These are phyloP conservation scores for Adenanthera pavonina DNA, from an alignment of 306 rosid species.

Conservation along the genomic window DNA sequence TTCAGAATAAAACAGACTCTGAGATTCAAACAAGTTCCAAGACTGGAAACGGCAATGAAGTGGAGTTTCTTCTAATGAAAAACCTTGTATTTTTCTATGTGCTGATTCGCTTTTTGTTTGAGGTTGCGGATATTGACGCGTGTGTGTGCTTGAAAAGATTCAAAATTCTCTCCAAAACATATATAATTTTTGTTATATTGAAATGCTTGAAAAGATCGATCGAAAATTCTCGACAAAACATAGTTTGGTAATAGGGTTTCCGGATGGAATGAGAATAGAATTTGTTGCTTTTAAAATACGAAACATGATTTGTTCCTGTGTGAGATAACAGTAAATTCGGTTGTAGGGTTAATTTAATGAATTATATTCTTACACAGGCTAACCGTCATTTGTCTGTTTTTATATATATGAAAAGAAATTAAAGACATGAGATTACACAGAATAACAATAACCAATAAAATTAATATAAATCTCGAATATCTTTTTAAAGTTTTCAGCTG, in stretches of 20 bases:
- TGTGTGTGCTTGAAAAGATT: background rate
- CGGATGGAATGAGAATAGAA: background rate
- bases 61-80: slow-evolving; percentile 32
- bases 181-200: background rate
- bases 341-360: too few relatives aligned
- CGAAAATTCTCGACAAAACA: background rate
- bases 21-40: slow-evolving; percentile 30
- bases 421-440: too few relatives aligned
- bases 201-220: slow-evolving; percentile 3
- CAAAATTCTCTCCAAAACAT: background rate
- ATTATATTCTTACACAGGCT: too few relatives aligned
- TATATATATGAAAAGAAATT: too few relatives aligned
- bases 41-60: background rate
- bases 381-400: too few relatives aligned
- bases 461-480: background rate
- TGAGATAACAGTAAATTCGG: background rate
- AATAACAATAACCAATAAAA: too few relatives aligned
- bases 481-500: background rate
- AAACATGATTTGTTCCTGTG: background rate
- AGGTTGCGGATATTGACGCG: background rate
- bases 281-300: background rate
- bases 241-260: background rate
- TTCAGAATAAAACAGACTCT: slow-evolving; percentile 36
- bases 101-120: background rate
- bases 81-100: background rate